Percentiles rank a stretch among this genome's conserved stretches.
Evolutionary conservation across 371 early-diverging fungal species (phyloP).

Genomic region (Apophysomyces trapeziformis): DNA sequence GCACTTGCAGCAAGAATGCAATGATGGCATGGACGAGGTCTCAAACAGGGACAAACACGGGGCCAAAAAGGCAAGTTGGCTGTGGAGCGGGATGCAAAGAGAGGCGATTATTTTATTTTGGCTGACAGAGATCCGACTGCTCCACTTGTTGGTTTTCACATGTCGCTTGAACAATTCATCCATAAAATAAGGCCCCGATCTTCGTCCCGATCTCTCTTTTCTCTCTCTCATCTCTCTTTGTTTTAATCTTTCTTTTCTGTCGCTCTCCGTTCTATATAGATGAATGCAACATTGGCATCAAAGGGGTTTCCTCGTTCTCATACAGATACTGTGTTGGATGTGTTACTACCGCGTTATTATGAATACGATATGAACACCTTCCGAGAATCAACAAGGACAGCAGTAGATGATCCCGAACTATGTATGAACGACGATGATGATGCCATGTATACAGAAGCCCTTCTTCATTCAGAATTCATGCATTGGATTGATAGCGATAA

Average conservation of each 20-base stretch:
- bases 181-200: neutral
- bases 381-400: neutral
- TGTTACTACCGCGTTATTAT: slow-evolving; percentile 24
- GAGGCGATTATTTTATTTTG: too few species aligned
- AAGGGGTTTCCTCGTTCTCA: slow-evolving; percentile 17
- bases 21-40: too few species aligned
- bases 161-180: neutral
- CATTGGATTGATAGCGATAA: slow-evolving; percentile 21
- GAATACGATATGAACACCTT: slow-evolving; percentile 22
- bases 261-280: slow-evolving; percentile 10
- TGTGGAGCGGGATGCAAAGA: neutral
- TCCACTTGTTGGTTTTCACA: slow-evolving; percentile 3
- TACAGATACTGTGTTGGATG: slow-evolving; percentile 20
- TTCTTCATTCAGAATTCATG: slow-evolving; percentile 35
- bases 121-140: slow-evolving; percentile 2
- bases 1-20: too few species aligned
- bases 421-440: slow-evolving; percentile 37
- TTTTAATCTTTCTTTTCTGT: slow-evolving; percentile 7
- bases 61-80: neutral
- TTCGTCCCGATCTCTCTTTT: neutral
- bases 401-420: slow-evolving; percentile 30
- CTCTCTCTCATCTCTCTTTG: neutral
- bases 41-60: neutral
- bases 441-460: slow-evolving; percentile 30
- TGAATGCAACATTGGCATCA: slow-evolving; percentile 3